phyloP scores from a whole-genome alignment of 2,329 filamentous ascomycete species.

The Diaporthe longicolla region DNA sequence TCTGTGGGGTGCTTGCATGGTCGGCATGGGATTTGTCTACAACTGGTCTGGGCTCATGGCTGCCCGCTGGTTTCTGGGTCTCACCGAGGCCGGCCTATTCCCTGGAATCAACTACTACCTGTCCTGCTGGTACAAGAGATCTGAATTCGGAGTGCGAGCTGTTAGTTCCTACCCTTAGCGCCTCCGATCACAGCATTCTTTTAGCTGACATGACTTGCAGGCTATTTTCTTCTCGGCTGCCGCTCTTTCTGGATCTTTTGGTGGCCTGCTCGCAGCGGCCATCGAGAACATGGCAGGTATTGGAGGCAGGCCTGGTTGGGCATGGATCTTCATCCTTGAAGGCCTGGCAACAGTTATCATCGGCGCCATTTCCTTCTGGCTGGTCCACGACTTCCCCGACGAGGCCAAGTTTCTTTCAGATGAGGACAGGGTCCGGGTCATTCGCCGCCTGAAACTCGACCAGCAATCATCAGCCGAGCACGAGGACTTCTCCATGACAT shows the following conservation, averaged over 20 bases:
- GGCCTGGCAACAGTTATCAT: constrained; percentile 77
- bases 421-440: constrained; percentile 76
- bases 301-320: constrained; percentile 67
- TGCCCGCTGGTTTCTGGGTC: constrained; percentile 78
- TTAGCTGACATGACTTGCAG: constrained; percentile 36
- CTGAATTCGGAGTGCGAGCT: constrained; percentile 79
- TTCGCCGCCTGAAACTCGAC: constrained; percentile 76
- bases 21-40: constrained; percentile 76
- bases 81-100: constrained; percentile 82
- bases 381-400: constrained; percentile 85
- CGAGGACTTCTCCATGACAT: constrained; percentile 79
- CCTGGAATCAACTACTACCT: constrained; percentile 79
- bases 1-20: constrained; percentile 78
- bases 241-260: constrained; percentile 81
- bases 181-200: neutral
- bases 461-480: constrained; percentile 77
- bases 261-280: constrained; percentile 77
- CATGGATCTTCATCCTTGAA: constrained; percentile 76
- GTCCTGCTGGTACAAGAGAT: constrained; percentile 83
- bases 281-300: constrained; percentile 77
- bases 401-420: constrained; percentile 77
- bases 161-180: constrained; percentile 37
- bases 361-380: constrained; percentile 76
- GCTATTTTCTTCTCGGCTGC: constrained; percentile 87
- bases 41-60: constrained; percentile 77